A percentile compares a stretch with the other conserved stretches of the same genome.
phyloP scores from a whole-genome alignment of 495 filamentous ascomycete species.

The Aspergillus nanangensis region DNA sequence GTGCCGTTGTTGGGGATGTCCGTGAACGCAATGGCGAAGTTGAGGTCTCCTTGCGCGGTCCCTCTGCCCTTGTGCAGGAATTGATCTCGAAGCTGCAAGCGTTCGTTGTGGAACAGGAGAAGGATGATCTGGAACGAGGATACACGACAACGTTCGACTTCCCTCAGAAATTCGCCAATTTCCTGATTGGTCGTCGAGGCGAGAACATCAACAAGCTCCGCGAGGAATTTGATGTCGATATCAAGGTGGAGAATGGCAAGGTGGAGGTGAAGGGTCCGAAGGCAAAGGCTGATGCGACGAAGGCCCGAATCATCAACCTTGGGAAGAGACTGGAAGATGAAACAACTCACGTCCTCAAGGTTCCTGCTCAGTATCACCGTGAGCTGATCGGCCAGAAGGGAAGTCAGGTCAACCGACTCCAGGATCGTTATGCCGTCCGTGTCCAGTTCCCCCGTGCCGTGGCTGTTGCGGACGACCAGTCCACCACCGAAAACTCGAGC shows the following conservation, averaged over 20 bases:
- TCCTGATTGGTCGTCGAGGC: constrained; percentile 86
- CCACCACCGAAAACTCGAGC: constrained; percentile 61
- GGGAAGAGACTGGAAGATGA: constrained; percentile 83
- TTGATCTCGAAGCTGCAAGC: constrained; percentile 63
- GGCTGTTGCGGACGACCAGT: constrained; percentile 64
- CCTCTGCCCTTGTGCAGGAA: constrained; percentile 61
- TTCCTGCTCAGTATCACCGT: constrained; percentile 81
- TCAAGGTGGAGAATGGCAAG: constrained; percentile 74
- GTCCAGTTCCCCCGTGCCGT: constrained; percentile 85
- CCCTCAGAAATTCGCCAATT: constrained; percentile 88
- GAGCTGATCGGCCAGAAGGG: constrained; percentile 66
- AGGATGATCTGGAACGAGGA: constrained; percentile 83
- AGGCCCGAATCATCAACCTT: constrained; percentile 66
- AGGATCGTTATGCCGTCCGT: constrained; percentile 84
- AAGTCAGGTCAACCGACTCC: constrained; percentile 61
- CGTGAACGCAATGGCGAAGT: constrained; percentile 36
- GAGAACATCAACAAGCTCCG: constrained; percentile 94
- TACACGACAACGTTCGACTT: constrained; percentile 84
- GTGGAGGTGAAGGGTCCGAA: constrained; percentile 69
- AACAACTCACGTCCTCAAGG: constrained; percentile 77
- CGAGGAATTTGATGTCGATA: constrained; percentile 96
- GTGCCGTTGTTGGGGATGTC: constrained; percentile 51
- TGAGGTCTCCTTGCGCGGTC: constrained; percentile 70
- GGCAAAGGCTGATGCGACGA: constrained; percentile 79
- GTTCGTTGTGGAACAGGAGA: constrained; percentile 79